These are phyloP conservation scores for Saururus chinensis DNA, from an alignment of 164 flowering plant genomes.

Conservation along the genomic window DNA sequence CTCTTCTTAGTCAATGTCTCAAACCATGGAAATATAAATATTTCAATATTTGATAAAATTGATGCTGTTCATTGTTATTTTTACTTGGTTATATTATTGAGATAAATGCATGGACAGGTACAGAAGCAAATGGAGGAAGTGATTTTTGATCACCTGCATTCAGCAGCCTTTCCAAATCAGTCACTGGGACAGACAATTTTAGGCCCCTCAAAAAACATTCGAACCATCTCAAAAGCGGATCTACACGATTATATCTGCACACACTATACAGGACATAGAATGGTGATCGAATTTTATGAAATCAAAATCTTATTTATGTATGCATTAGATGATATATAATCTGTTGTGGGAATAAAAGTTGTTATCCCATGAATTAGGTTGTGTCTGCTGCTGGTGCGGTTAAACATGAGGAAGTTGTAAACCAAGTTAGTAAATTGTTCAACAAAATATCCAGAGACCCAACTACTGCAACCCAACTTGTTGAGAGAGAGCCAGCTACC, in stretches of 20 bases:
- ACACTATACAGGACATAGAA: constrained; percentile 15
- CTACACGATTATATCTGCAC: constrained; percentile 7
- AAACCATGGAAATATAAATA: too few relatives aligned
- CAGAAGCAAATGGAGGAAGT: constrained; percentile 15
- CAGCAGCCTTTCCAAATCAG: constrained; percentile 14
- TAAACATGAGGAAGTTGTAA: constrained; percentile 9
- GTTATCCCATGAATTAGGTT: constrained; percentile 3
- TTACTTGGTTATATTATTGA: too few relatives aligned
- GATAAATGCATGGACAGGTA: constrained; percentile 9
- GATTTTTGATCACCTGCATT: constrained; percentile 15
- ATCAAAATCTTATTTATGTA: too few relatives aligned
- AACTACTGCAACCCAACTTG: constrained; percentile 56
- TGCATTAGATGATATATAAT: too few relatives aligned
- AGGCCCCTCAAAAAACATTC: constrained; percentile 11
- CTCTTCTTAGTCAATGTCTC: too few relatives aligned
- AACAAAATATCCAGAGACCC: constrained; percentile 22
- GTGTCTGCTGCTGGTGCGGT: constrained; percentile 15
- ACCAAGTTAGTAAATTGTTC: constrained; percentile 7
- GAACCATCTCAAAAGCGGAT: constrained; percentile 10
- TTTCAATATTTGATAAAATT: too few relatives aligned
- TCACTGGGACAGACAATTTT: constrained; percentile 14
- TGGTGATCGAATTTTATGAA: constrained; percentile 7
- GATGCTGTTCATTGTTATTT: too few relatives aligned
- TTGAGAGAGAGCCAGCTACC: constrained; percentile 46
- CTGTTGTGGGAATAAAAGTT: too few relatives aligned